Percentiles rank a stretch among this genome's conserved stretches.
These are phyloP conservation scores for Camellia oleifera DNA, from an alignment of 179 eudicot genomes.

Conservation along the genomic window DNA sequence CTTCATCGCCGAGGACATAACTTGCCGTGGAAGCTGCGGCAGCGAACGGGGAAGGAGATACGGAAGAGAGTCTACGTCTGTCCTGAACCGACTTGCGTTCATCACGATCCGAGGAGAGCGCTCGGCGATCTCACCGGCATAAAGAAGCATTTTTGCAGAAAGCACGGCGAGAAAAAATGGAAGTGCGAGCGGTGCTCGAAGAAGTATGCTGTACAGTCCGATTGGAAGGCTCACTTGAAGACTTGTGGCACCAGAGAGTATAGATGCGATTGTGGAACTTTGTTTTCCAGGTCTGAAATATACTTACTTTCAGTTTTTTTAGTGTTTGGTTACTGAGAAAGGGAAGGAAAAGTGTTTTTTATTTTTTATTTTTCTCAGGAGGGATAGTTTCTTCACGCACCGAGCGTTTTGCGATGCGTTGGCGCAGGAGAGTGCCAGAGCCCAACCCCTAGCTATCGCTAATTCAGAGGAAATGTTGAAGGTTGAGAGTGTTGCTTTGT, in stretches of 20 bases:
- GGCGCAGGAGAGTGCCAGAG: constrained; percentile 29
- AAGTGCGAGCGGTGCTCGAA: constrained; percentile 39
- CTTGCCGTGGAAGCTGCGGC: constrained; percentile 41
- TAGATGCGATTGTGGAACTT: constrained; percentile 37
- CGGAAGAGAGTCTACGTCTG: constrained; percentile 39
- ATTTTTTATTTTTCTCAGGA: constrained; percentile 15
- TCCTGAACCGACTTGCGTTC: constrained; percentile 34
- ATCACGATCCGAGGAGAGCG: constrained; percentile 40
- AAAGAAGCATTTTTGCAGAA: constrained; percentile 39
- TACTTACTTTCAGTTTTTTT: neutral
- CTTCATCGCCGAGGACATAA: constrained; percentile 42
- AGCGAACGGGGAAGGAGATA: constrained; percentile 26
- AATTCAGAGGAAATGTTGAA: constrained; percentile 18
- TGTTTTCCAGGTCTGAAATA: constrained; percentile 30
- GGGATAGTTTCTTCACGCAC: constrained; percentile 40
- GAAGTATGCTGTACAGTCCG: constrained; percentile 39
- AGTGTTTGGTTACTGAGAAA: constrained; percentile 7
- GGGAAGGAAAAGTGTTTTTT: neutral
- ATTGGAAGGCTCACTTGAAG: constrained; percentile 44
- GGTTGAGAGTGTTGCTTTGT: constrained; percentile 14
- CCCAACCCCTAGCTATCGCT: constrained; percentile 8
- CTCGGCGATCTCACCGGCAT: constrained; percentile 45
- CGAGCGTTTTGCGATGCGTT: constrained; percentile 46
- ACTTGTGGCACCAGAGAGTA: constrained; percentile 41
- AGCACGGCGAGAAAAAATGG: constrained; percentile 47